Evolutionary conservation across 345 rosid genomes (phyloP).

Genomic region (Arabidopsis suecica): DNA sequence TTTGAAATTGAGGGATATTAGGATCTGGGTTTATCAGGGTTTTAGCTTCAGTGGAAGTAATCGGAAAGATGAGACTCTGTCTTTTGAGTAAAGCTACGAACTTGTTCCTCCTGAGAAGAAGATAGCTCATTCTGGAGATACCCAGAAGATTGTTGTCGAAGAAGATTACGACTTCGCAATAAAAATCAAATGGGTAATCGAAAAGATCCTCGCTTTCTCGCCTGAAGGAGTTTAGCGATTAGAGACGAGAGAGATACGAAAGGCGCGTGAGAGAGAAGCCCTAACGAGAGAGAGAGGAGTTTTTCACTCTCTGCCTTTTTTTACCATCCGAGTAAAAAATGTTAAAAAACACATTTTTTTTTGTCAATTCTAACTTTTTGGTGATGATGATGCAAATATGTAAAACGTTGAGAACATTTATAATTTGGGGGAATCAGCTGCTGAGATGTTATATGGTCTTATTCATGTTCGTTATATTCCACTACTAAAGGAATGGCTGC

Average conservation of each 20-base stretch:
- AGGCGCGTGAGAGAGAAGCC: slow-evolving; percentile 28
- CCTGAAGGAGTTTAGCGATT: slow-evolving; percentile 25
- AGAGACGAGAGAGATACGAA: neutral
- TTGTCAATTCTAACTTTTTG: too few species aligned
- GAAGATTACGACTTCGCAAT: slow-evolving; percentile 21
- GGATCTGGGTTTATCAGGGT: slow-evolving; percentile 41
- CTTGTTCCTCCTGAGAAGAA: slow-evolving; percentile 46
- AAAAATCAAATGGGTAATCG: slow-evolving; percentile 6
- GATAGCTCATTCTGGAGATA: slow-evolving; percentile 42
- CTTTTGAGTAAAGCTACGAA: slow-evolving; percentile 41
- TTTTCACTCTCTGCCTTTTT: neutral
- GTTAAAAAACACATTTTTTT: neutral
- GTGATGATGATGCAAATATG: too few species aligned
- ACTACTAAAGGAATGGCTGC: too few species aligned
- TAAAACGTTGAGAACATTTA: too few species aligned
- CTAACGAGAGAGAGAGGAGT: slow-evolving; percentile 15
- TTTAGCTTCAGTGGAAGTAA: slow-evolving; percentile 24
- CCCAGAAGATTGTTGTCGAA: slow-evolving; percentile 18
- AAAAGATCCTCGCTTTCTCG: slow-evolving; percentile 23
- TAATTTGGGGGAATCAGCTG: too few species aligned
- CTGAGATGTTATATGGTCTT: too few species aligned
- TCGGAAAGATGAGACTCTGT: slow-evolving; percentile 18
- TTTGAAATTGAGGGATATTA: slow-evolving; percentile 29
- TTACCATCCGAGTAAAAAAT: neutral
- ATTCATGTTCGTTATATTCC: too few species aligned